phyloP scores from a whole-genome alignment of 805 yeast species.

The Myxozyma nipponensis region DNA sequence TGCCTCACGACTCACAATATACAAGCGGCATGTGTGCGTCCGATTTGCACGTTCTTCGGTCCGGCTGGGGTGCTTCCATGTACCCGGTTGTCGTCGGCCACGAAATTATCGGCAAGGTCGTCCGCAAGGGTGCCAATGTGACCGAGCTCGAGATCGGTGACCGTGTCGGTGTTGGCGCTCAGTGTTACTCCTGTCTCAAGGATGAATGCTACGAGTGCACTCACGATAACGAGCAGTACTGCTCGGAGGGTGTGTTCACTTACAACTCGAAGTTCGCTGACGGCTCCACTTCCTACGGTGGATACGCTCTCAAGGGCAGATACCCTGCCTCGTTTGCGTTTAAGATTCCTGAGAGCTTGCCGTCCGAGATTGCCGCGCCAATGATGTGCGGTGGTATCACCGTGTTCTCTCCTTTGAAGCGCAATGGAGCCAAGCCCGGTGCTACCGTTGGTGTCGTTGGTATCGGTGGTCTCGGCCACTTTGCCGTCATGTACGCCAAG shows the following conservation, averaged over 20 bases:
- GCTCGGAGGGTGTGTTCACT: conserved; percentile 49
- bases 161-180: conserved; percentile 79
- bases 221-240: conserved; percentile 53
- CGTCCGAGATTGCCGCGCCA: conserved; percentile 60
- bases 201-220: conserved; percentile 56
- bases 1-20: too few relatives aligned
- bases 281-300: conserved; percentile 44
- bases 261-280: conserved; percentile 40
- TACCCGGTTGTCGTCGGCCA: conserved; percentile 49
- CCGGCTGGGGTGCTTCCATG: conserved; percentile 47
- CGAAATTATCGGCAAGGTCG: conserved; percentile 40
- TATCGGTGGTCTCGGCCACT: conserved; percentile 65
- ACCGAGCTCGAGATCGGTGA: conserved; percentile 56
- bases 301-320: conserved; percentile 58
- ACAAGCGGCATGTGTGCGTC: conserved; percentile 51
- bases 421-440: conserved; percentile 48
- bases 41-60: conserved; percentile 51
- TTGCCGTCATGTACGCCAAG: conserved; percentile 56
- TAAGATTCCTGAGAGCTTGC: conserved; percentile 56
- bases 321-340: conserved; percentile 61
- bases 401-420: conserved; percentile 58
- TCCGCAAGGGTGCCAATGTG: conserved; percentile 53
- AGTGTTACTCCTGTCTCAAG: conserved; percentile 51
- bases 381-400: conserved; percentile 77
- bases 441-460: conserved; percentile 58